Conservation (phyloP, 75 land plant species). For the Isoetes taiwanensis region DNA sequence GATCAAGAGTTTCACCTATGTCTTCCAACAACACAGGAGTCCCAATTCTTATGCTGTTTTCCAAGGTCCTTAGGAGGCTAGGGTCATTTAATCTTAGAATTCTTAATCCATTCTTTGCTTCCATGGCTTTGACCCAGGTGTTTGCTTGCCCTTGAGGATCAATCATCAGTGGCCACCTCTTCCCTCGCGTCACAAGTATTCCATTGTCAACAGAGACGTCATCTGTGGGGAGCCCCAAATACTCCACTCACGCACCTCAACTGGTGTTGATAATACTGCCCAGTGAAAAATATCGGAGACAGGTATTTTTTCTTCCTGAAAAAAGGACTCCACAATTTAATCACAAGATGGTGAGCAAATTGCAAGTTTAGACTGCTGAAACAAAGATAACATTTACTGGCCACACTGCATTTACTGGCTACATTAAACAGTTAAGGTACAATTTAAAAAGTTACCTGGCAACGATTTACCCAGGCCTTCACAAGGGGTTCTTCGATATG, state of each 20-base stretch:
- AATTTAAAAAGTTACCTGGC: constrained; percentile 12
- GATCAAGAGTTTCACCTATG: constrained; percentile 24
- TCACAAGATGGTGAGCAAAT: too few relatives aligned
- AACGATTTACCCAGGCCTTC: constrained; percentile 13
- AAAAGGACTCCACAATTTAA: too few relatives aligned
- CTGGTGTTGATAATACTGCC: constrained; percentile 20
- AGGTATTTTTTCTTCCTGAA: constrained; percentile 18
- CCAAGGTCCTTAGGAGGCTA: constrained; percentile 20
- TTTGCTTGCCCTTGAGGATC: constrained; percentile 32
- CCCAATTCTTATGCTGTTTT: constrained; percentile 26
- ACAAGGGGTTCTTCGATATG: constrained; percentile 18
- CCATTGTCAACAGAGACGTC: constrained; percentile 29
- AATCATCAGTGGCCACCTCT: constrained; percentile 28
- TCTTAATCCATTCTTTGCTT: constrained; percentile 24
- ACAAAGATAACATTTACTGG: too few relatives aligned
- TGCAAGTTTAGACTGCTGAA: too few relatives aligned
- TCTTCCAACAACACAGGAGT: constrained; percentile 26
- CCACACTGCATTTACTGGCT: too few relatives aligned
- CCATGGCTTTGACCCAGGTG: constrained; percentile 29
- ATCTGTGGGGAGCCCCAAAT: constrained; percentile 36
- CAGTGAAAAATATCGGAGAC: constrained; percentile 19
- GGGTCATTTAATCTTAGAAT: constrained; percentile 15
- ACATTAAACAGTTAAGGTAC: too few relatives aligned
- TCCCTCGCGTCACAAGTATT: constrained; percentile 22
- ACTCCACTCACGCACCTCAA: constrained; percentile 30